phyloP scores from a whole-genome alignment of 1,139 yeast species.

The Saccharomyces hybrid region DNA sequence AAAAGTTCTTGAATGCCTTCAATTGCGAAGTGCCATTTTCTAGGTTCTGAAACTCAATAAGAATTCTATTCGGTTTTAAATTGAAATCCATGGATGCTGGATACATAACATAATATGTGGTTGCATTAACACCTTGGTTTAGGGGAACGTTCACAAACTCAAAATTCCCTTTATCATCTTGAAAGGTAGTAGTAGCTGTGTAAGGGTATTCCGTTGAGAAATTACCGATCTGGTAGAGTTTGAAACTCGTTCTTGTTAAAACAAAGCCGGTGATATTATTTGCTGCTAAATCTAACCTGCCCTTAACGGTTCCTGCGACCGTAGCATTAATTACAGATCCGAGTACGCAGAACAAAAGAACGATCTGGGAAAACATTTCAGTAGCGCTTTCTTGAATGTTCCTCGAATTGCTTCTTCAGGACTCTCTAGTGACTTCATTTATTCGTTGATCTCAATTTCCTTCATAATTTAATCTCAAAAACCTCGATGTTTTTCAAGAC shows the following conservation, averaged over 20 bases:
- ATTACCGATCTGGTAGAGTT: conserved; percentile 25
- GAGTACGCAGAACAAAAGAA: background rate
- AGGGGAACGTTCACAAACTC: conserved; percentile 25
- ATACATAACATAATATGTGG: conserved; percentile 25
- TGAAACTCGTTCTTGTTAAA: conserved; percentile 21
- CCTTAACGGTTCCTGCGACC: conserved; percentile 14
- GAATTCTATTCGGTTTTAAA: conserved; percentile 29
- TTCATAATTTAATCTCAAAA: background rate
- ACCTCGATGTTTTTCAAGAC: background rate
- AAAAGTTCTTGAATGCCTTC: conserved; percentile 26
- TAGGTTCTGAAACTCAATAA: conserved; percentile 20
- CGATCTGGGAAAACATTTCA: background rate
- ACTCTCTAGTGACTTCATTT: background rate
- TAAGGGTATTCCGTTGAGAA: conserved; percentile 14
- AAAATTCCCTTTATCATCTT: conserved; percentile 24
- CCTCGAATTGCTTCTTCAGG: background rate
- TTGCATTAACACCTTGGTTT: conserved; percentile 18
- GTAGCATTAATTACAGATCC: background rate
- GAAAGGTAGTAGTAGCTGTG: conserved; percentile 11
- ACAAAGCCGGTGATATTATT: conserved; percentile 17
- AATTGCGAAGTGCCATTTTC: conserved; percentile 15
- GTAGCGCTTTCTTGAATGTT: background rate
- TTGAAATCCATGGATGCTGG: conserved; percentile 29
- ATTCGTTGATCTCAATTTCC: background rate
- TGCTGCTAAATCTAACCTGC: conserved; percentile 19